These are phyloP conservation scores for Neofusicoccum umdonicola DNA, from an alignment of 2,329 filamentous ascomycete species.

Conservation along the genomic window DNA sequence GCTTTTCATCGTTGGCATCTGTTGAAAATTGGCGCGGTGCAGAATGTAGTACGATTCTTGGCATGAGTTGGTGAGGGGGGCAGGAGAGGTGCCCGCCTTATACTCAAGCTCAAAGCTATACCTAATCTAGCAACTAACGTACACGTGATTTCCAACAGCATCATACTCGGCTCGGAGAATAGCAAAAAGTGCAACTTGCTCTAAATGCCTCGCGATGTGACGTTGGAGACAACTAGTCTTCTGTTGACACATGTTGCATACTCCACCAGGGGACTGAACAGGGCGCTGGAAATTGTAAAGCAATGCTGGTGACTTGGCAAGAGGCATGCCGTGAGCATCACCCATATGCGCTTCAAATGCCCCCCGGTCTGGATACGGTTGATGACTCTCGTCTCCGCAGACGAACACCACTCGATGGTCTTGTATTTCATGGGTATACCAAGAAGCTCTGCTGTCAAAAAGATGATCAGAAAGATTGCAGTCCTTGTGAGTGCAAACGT, in stretches of 20 bases:
- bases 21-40: too few relatives aligned
- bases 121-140: too few relatives aligned
- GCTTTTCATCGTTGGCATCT: neutral
- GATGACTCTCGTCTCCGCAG: conserved; percentile 18
- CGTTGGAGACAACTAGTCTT: conserved; percentile 15
- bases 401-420: conserved; percentile 17
- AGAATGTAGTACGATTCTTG: too few relatives aligned
- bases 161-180: conserved; percentile 15
- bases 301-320: neutral
- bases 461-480: conserved; percentile 17
- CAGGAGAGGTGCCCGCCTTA: too few relatives aligned
- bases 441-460: conserved; percentile 17
- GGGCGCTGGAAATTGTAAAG: conserved; percentile 5
- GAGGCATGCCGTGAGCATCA: neutral
- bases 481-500: conserved; percentile 19
- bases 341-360: conserved; percentile 19
- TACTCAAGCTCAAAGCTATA: too few relatives aligned
- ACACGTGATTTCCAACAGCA: too few relatives aligned
- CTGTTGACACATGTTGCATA: conserved; percentile 16
- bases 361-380: neutral
- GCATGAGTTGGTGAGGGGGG: too few relatives aligned
- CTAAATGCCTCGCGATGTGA: conserved; percentile 19
- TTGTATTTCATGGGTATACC: conserved; percentile 19
- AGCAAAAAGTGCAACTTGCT: conserved; percentile 20
- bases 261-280: neutral